Evolutionary conservation across 805 yeast genomes (phyloP).

Genomic region (Myxozyma neotropica): DNA sequence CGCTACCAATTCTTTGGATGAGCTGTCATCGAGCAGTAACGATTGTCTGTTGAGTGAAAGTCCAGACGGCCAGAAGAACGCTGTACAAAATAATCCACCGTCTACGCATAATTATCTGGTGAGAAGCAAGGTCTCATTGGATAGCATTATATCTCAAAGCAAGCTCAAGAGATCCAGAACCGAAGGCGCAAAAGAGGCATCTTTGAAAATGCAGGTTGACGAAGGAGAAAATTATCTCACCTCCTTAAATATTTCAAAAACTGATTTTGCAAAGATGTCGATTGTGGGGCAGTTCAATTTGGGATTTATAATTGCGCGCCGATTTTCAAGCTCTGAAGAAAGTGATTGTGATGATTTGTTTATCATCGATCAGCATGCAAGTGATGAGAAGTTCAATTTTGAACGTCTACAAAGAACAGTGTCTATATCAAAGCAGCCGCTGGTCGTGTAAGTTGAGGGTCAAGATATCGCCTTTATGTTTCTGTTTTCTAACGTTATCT

Average conservation of each 20-base stretch:
- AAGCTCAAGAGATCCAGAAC: background rate
- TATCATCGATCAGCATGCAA: slow-evolving; percentile 95
- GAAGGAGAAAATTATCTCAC: slow-evolving; percentile 61
- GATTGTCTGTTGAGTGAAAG: too few species aligned
- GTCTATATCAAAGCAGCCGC: slow-evolving; percentile 65
- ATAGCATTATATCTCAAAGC: background rate
- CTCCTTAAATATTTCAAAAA: slow-evolving; percentile 64
- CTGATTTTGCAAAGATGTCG: slow-evolving; percentile 73
- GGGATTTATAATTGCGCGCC: slow-evolving; percentile 85
- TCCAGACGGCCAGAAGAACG: background rate
- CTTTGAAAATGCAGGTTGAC: slow-evolving; percentile 39
- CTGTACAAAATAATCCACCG: background rate
- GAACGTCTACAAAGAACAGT: slow-evolving; percentile 65
- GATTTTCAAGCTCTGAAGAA: slow-evolving; percentile 35
- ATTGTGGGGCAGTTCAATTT: slow-evolving; percentile 91
- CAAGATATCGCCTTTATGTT: background rate
- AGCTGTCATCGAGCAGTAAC: too few species aligned
- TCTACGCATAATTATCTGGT: background rate
- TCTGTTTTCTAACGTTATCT: background rate
- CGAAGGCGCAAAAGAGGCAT: background rate
- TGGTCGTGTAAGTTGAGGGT: slow-evolving; percentile 49
- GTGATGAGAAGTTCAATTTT: slow-evolving; percentile 92
- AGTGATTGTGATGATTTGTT: slow-evolving; percentile 58
- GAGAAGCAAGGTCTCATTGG: background rate
- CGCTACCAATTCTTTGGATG: too few species aligned